A percentile compares a stretch with the other conserved stretches of the same genome.
These are phyloP conservation scores for Eucalyptus pauciflora DNA, from an alignment of 345 rosid species.

Conservation along the genomic window DNA sequence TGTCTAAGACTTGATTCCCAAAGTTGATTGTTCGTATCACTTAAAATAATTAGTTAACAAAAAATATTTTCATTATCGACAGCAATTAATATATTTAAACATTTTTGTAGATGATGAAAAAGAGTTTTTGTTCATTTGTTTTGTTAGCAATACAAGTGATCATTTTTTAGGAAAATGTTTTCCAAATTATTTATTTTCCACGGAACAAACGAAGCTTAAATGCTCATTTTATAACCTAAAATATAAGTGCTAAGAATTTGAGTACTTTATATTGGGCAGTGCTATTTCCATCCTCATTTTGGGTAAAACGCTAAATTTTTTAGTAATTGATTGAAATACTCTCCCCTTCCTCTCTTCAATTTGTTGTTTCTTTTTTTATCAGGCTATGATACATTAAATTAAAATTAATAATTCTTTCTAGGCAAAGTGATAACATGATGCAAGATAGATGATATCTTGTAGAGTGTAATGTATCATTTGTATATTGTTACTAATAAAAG, in stretches of 20 bases:
- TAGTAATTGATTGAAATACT: no score
- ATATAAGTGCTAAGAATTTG: not conserved
- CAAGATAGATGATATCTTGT: no score
- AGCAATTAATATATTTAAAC: not conserved
- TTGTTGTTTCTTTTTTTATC: no score
- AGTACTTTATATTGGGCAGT: not conserved
- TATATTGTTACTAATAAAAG: no score
- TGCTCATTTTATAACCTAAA: not conserved
- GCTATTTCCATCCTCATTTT: no score
- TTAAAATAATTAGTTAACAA: not conserved
- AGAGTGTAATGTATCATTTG: no score
- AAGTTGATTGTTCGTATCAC: not conserved
- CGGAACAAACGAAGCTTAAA: fast-evolving
- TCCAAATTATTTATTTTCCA: not conserved
- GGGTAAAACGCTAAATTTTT: no score
- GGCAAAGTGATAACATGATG: no score
- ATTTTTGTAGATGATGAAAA: not conserved
- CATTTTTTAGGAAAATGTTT: not conserved
- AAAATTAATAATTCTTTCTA: no score
- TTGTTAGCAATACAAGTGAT: not conserved
- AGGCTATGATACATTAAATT: no score
- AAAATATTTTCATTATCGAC: not conserved
- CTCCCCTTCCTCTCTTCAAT: no score
- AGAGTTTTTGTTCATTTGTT: not conserved
- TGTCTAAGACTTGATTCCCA: not conserved